Evolutionary conservation across 495 filamentous ascomycete species (phyloP).

Genomic region (Extremus antarcticus): DNA sequence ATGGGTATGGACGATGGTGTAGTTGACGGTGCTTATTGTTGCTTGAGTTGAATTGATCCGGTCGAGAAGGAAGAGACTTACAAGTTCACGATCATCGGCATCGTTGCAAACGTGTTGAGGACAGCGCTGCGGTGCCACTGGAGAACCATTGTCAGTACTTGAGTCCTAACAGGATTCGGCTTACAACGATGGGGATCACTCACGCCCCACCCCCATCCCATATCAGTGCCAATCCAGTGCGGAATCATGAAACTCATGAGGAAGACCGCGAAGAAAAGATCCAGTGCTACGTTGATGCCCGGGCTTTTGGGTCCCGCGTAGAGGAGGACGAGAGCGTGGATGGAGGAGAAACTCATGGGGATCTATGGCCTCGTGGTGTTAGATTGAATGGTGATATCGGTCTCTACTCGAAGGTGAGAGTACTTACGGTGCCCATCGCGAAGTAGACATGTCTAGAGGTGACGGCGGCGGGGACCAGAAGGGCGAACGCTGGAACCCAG

Average conservation of each 20-base stretch:
- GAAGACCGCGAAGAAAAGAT: slow-evolving; percentile 5
- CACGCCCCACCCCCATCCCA: neutral
- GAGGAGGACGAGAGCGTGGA: neutral
- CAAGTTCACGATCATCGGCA: slow-evolving; percentile 12
- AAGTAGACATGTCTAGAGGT: neutral
- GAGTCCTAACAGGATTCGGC: no score
- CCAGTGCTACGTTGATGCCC: neutral
- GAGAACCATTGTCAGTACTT: no score
- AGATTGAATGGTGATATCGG: no score
- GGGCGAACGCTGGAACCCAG: slow-evolving; percentile 4
- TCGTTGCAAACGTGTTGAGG: slow-evolving; percentile 6
- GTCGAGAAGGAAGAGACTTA: neutral
- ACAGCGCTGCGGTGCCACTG: neutral
- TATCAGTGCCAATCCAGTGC: neutral
- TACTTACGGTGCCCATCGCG: neutral
- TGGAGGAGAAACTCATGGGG: neutral
- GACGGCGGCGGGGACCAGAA: slow-evolving; percentile 6
- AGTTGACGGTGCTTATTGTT: no score
- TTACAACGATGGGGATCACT: no score
- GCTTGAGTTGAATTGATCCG: no score
- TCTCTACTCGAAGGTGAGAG: no score
- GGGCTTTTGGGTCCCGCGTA: neutral
- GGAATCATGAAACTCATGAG: slow-evolving; percentile 8
- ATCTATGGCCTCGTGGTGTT: no score
- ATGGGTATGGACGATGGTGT: no score